Evolutionary conservation across 805 yeast species (phyloP).

Genomic region (Kazachstania africana): DNA sequence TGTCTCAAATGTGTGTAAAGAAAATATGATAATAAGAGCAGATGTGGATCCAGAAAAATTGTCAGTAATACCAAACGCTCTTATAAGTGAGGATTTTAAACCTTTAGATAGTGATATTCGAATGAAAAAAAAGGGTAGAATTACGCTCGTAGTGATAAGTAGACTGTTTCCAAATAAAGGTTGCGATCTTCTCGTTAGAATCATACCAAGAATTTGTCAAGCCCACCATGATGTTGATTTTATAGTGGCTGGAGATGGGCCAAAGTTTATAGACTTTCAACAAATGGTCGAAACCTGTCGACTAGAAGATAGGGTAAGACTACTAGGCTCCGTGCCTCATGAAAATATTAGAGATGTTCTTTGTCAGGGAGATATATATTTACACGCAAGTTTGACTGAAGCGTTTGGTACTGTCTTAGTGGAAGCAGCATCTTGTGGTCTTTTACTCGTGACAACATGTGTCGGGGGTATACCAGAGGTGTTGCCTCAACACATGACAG

Average conservation of each 20-base stretch:
- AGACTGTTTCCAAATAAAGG: constrained; percentile 94
- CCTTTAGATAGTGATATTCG: constrained; percentile 25
- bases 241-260: constrained; percentile 94
- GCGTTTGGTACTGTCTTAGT: constrained; percentile 96
- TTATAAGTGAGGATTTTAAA: constrained; percentile 69
- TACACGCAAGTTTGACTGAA: constrained; percentile 90
- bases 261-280: constrained; percentile 83
- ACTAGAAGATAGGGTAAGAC: constrained; percentile 75
- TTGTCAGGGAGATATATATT: constrained; percentile 85
- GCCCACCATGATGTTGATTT: constrained; percentile 56
- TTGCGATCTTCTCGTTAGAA: constrained; percentile 73
- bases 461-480: constrained; percentile 99
- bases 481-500: constrained; percentile 84
- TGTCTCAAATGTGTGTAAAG: constrained; percentile 93
- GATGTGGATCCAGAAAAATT: constrained; percentile 65
- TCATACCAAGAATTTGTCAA: constrained; percentile 73
- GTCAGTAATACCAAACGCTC: constrained; percentile 94
- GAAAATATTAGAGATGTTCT: constrained; percentile 88
- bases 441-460: constrained; percentile 83
- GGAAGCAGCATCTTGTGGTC: constrained; percentile 95
- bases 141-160: constrained; percentile 84
- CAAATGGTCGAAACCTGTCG: constrained; percentile 86
- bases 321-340: constrained; percentile 81
- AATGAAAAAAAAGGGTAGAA: constrained; percentile 22
- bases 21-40: constrained; percentile 84